Percentiles rank a stretch among this genome's conserved stretches.
These are phyloP conservation scores for Colletotrichum godetiae DNA, from an alignment of 2,329 filamentous ascomycete species.

Conservation along the genomic window DNA sequence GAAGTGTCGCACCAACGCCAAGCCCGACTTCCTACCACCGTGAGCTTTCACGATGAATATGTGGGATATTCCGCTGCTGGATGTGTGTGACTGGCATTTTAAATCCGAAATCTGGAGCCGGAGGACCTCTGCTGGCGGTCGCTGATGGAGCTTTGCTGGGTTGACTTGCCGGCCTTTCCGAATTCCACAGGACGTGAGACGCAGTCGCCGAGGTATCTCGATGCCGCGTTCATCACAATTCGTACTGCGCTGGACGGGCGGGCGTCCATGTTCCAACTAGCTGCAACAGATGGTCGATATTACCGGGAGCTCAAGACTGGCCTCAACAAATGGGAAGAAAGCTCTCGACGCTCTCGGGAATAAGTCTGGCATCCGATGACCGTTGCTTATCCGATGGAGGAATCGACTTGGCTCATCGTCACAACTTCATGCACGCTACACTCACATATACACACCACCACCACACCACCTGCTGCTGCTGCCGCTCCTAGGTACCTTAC, in stretches of 20 bases:
- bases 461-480: neutral
- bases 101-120: slow-evolving; percentile 11
- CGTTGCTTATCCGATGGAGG: slow-evolving; percentile 24
- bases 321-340: neutral
- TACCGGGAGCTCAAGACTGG: neutral
- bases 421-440: neutral
- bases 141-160: neutral
- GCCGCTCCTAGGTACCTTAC: neutral
- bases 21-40: neutral
- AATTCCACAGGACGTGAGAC: neutral
- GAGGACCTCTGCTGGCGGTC: neutral
- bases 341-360: neutral
- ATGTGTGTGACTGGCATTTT: neutral
- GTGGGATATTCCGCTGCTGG: neutral
- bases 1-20: slow-evolving; percentile 9
- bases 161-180: slow-evolving; percentile 18
- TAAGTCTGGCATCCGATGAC: neutral
- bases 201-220: slow-evolving; percentile 14
- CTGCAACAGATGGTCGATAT: neutral
- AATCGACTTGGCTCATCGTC: slow-evolving; percentile 17
- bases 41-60: neutral
- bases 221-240: slow-evolving; percentile 14
- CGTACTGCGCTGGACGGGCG: neutral
- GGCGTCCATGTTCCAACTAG: neutral
- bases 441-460: neutral